These are phyloP conservation scores for Lachancea sp. DNA, from an alignment of 805 yeast species.

Conservation along the genomic window DNA sequence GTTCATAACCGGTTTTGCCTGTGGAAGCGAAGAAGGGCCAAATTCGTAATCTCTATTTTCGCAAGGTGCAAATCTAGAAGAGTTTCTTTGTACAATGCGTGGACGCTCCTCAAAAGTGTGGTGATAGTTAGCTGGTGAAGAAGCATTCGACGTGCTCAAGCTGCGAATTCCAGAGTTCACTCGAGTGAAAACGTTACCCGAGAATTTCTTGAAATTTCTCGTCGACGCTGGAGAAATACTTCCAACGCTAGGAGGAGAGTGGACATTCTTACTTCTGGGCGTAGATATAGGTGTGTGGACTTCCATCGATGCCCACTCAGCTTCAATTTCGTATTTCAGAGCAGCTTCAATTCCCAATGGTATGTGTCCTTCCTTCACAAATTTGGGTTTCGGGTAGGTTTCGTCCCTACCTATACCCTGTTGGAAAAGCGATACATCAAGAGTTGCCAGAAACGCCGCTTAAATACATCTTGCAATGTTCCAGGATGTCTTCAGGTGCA, in stretches of 20 bases:
- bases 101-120: not conserved
- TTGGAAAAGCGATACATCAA: too few relatives aligned
- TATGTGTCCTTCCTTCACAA: too few relatives aligned
- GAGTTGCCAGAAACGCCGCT: not conserved
- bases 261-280: slow-evolving; percentile 17
- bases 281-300: slow-evolving; percentile 16
- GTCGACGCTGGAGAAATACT: slow-evolving; percentile 11
- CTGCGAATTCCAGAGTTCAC: slow-evolving; percentile 21
- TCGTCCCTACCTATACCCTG: not conserved
- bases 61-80: not conserved
- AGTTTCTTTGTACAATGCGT: not conserved
- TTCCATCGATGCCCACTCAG: not conserved
- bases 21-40: not conserved
- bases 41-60: not conserved
- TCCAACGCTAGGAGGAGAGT: slow-evolving; percentile 32
- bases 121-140: slow-evolving; percentile 20
- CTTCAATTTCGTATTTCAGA: not conserved
- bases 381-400: not conserved
- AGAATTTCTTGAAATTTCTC: slow-evolving; percentile 23
- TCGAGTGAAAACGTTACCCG: slow-evolving; percentile 24
- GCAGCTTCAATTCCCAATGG: too few relatives aligned
- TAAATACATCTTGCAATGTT: not conserved
- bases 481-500: not conserved
- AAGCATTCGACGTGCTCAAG: slow-evolving; percentile 18
- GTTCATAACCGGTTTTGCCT: slow-evolving; percentile 2